Evolutionary conservation across 441 rosid species (phyloP).

Genomic region (Iberis amara): DNA sequence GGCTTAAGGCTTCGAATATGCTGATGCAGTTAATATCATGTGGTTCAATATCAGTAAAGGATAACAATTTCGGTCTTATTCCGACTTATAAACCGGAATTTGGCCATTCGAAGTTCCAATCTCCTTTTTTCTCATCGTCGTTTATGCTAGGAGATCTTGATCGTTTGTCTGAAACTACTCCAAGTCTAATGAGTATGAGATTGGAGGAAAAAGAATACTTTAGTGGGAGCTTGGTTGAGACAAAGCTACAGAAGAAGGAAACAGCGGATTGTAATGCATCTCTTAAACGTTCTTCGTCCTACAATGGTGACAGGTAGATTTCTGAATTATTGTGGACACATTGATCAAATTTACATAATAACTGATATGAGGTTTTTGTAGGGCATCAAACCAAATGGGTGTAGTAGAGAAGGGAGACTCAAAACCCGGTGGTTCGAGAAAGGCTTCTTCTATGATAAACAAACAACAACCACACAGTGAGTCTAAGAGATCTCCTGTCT

Average conservation of each 20-base stretch:
- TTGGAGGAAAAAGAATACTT: constrained; percentile 63
- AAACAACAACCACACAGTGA: constrained; percentile 47
- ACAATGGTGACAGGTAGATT: constrained; percentile 81
- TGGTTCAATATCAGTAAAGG: constrained; percentile 68
- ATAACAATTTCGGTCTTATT: constrained; percentile 55
- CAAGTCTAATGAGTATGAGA: constrained; percentile 48
- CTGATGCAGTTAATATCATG: constrained; percentile 69
- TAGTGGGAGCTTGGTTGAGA: constrained; percentile 70
- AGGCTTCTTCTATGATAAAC: constrained; percentile 44
- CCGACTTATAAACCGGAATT: constrained; percentile 73
- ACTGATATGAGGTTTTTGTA: constrained; percentile 34
- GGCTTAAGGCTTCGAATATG: constrained; percentile 55
- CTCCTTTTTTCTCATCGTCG: constrained; percentile 69
- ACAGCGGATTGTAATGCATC: constrained; percentile 37
- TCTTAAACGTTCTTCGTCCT: constrained; percentile 91
- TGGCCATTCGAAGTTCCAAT: constrained; percentile 57
- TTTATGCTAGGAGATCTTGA: constrained; percentile 76
- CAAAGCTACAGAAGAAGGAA: constrained; percentile 47
- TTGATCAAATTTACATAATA: neutral
- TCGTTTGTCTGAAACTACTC: constrained; percentile 55
- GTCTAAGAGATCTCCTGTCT: constrained; percentile 63
- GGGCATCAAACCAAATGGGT: constrained; percentile 50
- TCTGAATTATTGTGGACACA: constrained; percentile 1
- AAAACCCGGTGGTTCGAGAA: constrained; percentile 45
- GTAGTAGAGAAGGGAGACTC: constrained; percentile 43